A percentile compares a stretch with the other conserved stretches of the same genome.
These are phyloP conservation scores for Tanozyma kutaoensis DNA, from an alignment of 805 yeast genomes.

Conservation along the genomic window DNA sequence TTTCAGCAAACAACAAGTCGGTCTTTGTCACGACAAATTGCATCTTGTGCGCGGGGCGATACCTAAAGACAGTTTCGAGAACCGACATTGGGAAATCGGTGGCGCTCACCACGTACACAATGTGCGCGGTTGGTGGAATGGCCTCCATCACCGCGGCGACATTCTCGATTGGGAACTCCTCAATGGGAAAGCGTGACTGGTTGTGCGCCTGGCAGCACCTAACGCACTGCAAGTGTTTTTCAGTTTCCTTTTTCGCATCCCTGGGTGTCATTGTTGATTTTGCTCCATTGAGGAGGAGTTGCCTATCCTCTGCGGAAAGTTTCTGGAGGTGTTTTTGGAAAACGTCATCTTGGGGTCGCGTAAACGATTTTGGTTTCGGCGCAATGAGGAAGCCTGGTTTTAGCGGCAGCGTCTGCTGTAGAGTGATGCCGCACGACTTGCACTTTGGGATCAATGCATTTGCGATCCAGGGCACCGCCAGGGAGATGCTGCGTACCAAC, in stretches of 20 bases:
- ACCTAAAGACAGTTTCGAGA: slow-evolving; percentile 18
- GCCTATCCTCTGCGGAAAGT: slow-evolving; percentile 13
- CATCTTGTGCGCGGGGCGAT: slow-evolving; percentile 19
- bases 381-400: slow-evolving; percentile 31
- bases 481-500: too few relatives aligned
- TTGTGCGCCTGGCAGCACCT: slow-evolving; percentile 43
- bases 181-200: slow-evolving; percentile 21
- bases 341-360: slow-evolving; percentile 11
- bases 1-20: slow-evolving; percentile 28
- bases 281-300: slow-evolving; percentile 11
- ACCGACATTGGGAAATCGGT: slow-evolving; percentile 62
- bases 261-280: neutral
- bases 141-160: slow-evolving; percentile 6
- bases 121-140: slow-evolving; percentile 31
- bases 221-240: slow-evolving; percentile 25
- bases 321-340: slow-evolving; percentile 8
- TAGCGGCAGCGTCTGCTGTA: slow-evolving; percentile 27
- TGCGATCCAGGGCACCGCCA: too few relatives aligned
- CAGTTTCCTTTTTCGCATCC: slow-evolving; percentile 1
- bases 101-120: slow-evolving; percentile 53
- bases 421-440: slow-evolving; percentile 42
- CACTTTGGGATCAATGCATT: slow-evolving; percentile 18
- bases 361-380: slow-evolving; percentile 1
- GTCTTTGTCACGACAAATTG: slow-evolving; percentile 28
- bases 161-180: slow-evolving; percentile 15